phyloP scores from a whole-genome alignment of 768 basidiomycete species.

The Hemileccinum rubropunctum region DNA sequence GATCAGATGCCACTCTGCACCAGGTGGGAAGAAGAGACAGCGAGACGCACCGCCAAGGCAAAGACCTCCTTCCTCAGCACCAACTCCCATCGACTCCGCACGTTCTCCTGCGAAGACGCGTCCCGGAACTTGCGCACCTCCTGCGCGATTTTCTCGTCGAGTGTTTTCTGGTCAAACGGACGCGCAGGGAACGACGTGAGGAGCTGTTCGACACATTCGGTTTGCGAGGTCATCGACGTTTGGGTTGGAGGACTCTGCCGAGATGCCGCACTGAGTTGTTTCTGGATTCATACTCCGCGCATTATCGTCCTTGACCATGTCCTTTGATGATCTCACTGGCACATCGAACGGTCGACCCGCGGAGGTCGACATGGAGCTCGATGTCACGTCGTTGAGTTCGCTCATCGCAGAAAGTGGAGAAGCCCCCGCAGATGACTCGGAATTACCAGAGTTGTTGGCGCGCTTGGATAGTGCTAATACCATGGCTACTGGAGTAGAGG shows the following conservation, averaged over 20 bases:
- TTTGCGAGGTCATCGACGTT: constrained; percentile 48
- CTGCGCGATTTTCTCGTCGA: constrained; percentile 49
- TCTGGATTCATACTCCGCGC: constrained; percentile 21
- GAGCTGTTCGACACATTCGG: constrained; percentile 48
- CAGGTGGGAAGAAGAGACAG: background rate
- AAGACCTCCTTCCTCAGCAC: constrained; percentile 70
- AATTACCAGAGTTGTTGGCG: constrained; percentile 50
- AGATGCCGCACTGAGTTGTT: no score
- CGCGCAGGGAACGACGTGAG: constrained; percentile 50
- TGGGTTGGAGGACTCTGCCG: no score
- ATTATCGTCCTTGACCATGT: constrained; percentile 22
- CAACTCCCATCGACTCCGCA: constrained; percentile 74
- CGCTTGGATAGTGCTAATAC: constrained; percentile 56
- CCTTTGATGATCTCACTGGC: constrained; percentile 24
- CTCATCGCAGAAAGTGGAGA: constrained; percentile 27
- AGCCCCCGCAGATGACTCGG: constrained; percentile 36
- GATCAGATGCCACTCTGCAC: no score
- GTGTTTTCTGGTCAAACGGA: constrained; percentile 44
- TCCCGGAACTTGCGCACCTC: constrained; percentile 42
- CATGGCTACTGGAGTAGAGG: constrained; percentile 61
- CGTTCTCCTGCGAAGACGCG: constrained; percentile 52
- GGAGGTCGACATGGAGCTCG: constrained; percentile 31
- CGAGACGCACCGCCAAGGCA: constrained; percentile 58
- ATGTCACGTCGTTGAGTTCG: constrained; percentile 34
- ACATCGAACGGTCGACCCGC: constrained; percentile 8